A percentile compares a stretch with the other conserved stretches of the same genome.
Evolutionary conservation across 2,329 filamentous ascomycete species (phyloP).

Genomic region (Tolypocladium tropicale): DNA sequence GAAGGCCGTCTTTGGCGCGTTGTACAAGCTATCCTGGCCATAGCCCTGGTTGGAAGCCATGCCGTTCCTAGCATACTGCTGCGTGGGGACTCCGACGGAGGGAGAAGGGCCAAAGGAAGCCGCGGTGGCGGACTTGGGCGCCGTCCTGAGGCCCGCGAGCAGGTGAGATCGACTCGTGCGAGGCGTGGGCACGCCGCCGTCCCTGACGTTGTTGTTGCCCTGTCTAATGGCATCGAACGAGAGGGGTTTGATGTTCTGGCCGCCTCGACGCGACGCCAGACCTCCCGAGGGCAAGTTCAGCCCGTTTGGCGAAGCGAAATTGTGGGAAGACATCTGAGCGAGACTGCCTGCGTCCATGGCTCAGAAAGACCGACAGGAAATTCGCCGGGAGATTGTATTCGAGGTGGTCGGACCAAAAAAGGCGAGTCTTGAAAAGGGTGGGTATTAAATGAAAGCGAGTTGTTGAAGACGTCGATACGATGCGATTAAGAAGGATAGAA

Average conservation of each 20-base stretch:
- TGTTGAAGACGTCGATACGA: neutral
- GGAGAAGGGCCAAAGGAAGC: conserved; percentile 60
- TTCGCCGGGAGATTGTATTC: conserved; percentile 1
- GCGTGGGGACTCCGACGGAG: conserved; percentile 27
- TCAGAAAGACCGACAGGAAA: conserved; percentile 23
- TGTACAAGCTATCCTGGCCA: conserved; percentile 32
- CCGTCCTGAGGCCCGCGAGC: conserved; percentile 84
- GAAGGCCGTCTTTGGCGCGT: conserved; percentile 47
- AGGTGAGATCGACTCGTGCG: conserved; percentile 92
- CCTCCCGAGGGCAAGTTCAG: conserved; percentile 69
- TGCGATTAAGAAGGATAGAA: conserved; percentile 3
- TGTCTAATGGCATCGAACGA: conserved; percentile 65
- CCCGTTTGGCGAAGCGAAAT: conserved; percentile 59
- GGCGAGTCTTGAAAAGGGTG: conserved; percentile 6
- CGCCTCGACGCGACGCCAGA: conserved; percentile 75
- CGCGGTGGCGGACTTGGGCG: conserved; percentile 74
- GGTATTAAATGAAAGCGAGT: neutral
- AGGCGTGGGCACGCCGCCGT: conserved; percentile 66
- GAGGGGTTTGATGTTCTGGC: conserved; percentile 82
- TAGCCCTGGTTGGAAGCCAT: conserved; percentile 33
- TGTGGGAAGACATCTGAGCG: conserved; percentile 95
- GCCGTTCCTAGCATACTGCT: conserved; percentile 33
- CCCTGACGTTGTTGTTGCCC: conserved; percentile 54
- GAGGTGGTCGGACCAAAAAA: conserved; percentile 6
- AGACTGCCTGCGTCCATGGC: conserved; percentile 94